Percentiles rank a stretch among this genome's conserved stretches.
phyloP scores from a whole-genome alignment of 2,329 filamentous ascomycete genomes.

The Chrysoporthe austroafricana region DNA sequence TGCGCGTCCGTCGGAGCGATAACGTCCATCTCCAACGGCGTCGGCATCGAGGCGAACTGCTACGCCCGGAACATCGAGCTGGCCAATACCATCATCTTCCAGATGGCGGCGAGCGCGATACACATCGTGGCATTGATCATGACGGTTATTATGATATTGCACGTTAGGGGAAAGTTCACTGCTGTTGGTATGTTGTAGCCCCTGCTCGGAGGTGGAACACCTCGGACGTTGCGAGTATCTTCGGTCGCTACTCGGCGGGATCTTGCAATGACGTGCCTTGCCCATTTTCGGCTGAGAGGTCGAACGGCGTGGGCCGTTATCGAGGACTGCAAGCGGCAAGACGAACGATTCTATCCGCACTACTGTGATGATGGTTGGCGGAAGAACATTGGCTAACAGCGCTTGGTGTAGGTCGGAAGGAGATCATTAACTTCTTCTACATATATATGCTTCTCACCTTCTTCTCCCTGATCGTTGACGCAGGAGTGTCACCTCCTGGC shows the following conservation, averaged over 20 bases:
- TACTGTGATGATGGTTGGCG: background rate
- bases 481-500: slow-evolving; percentile 86
- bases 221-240: background rate
- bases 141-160: slow-evolving; percentile 96
- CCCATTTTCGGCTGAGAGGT: background rate
- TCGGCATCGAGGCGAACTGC: slow-evolving; percentile 86
- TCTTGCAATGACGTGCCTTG: background rate
- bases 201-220: background rate
- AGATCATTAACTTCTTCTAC: slow-evolving; percentile 92
- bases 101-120: slow-evolving; percentile 86
- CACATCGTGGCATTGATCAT: slow-evolving; percentile 90
- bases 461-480: slow-evolving; percentile 86
- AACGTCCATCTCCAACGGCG: slow-evolving; percentile 66
- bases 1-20: slow-evolving; percentile 83
- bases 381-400: slow-evolving; percentile 17
- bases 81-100: slow-evolving; percentile 98
- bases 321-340: background rate
- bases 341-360: background rate
- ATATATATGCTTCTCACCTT: slow-evolving; percentile 90
- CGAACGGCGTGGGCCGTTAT: background rate
- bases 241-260: background rate
- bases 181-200: slow-evolving; percentile 74
- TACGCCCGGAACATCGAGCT: slow-evolving; percentile 94
- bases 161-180: slow-evolving; percentile 96
- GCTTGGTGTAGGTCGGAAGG: slow-evolving; percentile 57